Conservation (phyloP, 164 flowering plant species). For the Macadamia integrifolia region DNA sequence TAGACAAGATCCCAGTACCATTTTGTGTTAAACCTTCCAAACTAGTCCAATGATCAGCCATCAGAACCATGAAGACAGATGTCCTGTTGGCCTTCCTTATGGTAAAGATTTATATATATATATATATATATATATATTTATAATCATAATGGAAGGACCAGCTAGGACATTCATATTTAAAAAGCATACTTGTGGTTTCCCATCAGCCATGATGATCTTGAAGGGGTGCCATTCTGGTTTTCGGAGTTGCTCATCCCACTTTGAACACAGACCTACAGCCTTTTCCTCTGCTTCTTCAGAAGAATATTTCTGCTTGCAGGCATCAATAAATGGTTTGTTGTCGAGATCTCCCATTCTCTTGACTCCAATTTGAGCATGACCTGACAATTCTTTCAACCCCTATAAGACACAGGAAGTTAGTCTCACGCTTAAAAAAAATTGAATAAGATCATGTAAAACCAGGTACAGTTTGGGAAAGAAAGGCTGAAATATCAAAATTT, state of each 20-base stretch:
- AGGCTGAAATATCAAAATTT: not conserved
- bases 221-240: constrained; percentile 86
- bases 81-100: too few species aligned
- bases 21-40: too few species aligned
- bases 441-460: too few species aligned
- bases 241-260: constrained; percentile 69
- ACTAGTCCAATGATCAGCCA: too few species aligned
- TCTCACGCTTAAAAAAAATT: too few species aligned
- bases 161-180: too few species aligned
- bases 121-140: too few species aligned
- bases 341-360: constrained; percentile 88
- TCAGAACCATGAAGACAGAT: too few species aligned
- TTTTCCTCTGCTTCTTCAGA: constrained; percentile 50
- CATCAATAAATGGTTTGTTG: constrained; percentile 48
- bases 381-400: constrained; percentile 48
- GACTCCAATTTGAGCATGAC: constrained; percentile 40
- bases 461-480: too few species aligned
- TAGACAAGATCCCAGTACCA: too few species aligned
- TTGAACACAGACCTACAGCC: constrained; percentile 52
- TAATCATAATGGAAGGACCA: too few species aligned
- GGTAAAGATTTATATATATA: too few species aligned
- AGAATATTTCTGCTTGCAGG: constrained; percentile 47
- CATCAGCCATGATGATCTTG: constrained; percentile 30
- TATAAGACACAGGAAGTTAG: constrained; percentile 13
- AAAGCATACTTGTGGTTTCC: constrained; percentile 35